Percentiles rank a stretch among this genome's conserved stretches.
phyloP scores from a whole-genome alignment of 352 stramenopile species.

The Peronospora farinosa region DNA sequence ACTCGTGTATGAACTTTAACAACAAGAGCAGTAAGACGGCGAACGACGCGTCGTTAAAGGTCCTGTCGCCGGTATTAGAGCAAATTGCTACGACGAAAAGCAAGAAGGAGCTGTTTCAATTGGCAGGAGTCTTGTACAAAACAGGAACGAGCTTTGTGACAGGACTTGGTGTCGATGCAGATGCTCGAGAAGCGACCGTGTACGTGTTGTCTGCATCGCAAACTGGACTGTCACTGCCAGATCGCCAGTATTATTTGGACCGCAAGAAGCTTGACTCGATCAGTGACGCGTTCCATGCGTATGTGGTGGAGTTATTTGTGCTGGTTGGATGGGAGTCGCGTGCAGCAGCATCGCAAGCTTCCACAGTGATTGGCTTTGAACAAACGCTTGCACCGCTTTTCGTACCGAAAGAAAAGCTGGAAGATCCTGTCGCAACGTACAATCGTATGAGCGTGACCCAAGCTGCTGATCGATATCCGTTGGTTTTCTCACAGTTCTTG shows the following conservation, averaged over 20 bases:
- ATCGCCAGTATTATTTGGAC: slow-evolving; percentile 91
- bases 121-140: slow-evolving; percentile 50
- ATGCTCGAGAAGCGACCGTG: slow-evolving; percentile 80
- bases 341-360: slow-evolving; percentile 28
- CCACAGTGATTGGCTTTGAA: slow-evolving; percentile 84
- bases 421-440: slow-evolving; percentile 86
- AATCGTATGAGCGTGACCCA: slow-evolving; percentile 80
- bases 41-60: slow-evolving; percentile 14
- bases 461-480: slow-evolving; percentile 38
- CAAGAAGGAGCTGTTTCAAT: slow-evolving; percentile 40
- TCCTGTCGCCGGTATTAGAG: slow-evolving; percentile 33
- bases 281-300: slow-evolving; percentile 60
- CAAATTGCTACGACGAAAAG: slow-evolving; percentile 30
- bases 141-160: slow-evolving; percentile 78
- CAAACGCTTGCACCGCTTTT: slow-evolving; percentile 68
- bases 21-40: slow-evolving; percentile 39
- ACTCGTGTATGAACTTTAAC: slow-evolving; percentile 60
- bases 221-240: slow-evolving; percentile 80
- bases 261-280: slow-evolving; percentile 70
- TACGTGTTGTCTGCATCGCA: slow-evolving; percentile 83
- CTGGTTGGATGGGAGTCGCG: slow-evolving; percentile 41
- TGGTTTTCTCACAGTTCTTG: slow-evolving; percentile 49
- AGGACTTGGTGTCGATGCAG: slow-evolving; percentile 50
- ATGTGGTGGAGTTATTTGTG: slow-evolving; percentile 69
- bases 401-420: slow-evolving; percentile 85